Conservation (phyloP, 495 filamentous ascomycete genomes). For the Cenococcum geophilum region DNA sequence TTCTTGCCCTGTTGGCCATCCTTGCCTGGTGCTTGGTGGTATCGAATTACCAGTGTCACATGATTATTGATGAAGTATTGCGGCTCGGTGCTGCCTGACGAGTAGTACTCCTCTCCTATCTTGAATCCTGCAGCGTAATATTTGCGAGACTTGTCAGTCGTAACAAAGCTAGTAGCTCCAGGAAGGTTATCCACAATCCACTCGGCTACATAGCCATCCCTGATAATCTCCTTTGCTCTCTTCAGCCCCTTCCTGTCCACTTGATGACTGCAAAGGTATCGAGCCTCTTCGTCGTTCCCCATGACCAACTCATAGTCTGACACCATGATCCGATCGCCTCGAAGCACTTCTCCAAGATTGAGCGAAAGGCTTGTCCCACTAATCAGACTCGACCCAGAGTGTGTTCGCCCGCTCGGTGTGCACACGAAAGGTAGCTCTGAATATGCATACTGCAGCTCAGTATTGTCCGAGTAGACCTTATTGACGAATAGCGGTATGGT, state of each 20-base stretch:
- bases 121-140: constrained; percentile 97
- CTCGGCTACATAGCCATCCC: constrained; percentile 80
- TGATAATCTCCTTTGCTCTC: constrained; percentile 66
- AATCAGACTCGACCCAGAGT: constrained; percentile 63
- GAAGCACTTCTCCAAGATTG: constrained; percentile 88
- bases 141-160: constrained; percentile 77
- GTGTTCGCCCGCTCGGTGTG: constrained; percentile 64
- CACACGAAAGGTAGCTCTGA: constrained; percentile 90
- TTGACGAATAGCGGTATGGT: constrained; percentile 85
- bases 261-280: constrained; percentile 64
- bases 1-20: constrained; percentile 66
- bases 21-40: constrained; percentile 64
- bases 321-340: constrained; percentile 82
- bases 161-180: constrained; percentile 88
- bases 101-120: constrained; percentile 70
- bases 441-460: constrained; percentile 89
- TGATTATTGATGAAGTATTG: constrained; percentile 86
- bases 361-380: constrained; percentile 77
- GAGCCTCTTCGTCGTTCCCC: constrained; percentile 71
- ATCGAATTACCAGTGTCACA: constrained; percentile 80
- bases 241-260: constrained; percentile 61
- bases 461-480: constrained; percentile 90
- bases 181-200: constrained; percentile 97
- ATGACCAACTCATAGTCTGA: constrained; percentile 84
- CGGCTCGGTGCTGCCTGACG: constrained; percentile 52